These are phyloP conservation scores for Hanseniaspora occidentalis DNA, from an alignment of 805 yeast species.

Conservation along the genomic window DNA sequence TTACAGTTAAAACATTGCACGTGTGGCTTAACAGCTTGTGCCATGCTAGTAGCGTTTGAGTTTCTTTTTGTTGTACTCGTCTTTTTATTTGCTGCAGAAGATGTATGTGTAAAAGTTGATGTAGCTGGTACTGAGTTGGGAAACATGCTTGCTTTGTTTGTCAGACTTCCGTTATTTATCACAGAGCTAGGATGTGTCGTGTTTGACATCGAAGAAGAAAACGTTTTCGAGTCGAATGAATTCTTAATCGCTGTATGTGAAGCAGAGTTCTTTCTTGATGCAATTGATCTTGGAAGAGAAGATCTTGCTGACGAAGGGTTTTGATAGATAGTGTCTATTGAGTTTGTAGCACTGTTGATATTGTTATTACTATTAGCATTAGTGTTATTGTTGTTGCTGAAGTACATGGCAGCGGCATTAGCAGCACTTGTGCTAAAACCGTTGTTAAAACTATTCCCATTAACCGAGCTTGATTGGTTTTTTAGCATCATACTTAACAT, in stretches of 20 bases:
- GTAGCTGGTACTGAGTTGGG: neutral
- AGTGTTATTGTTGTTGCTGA: slow-evolving; percentile 2
- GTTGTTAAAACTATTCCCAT: no score
- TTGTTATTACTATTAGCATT: slow-evolving; percentile 1
- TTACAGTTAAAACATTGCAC: slow-evolving; percentile 74
- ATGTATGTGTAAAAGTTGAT: neutral
- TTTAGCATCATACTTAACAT: neutral
- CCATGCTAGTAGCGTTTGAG: neutral
- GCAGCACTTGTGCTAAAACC: neutral
- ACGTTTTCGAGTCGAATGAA: neutral
- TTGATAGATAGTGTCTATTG: neutral
- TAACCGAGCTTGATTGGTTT: no score
- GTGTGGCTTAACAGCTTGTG: slow-evolving; percentile 18
- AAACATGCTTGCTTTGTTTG: neutral
- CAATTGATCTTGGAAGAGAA: neutral
- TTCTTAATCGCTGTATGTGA: neutral
- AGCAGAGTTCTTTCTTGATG: neutral
- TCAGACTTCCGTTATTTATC: neutral
- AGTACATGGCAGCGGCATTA: neutral
- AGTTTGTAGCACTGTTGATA: neutral
- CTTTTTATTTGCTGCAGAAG: neutral
- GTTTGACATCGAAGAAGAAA: neutral
- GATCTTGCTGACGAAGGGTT: neutral
- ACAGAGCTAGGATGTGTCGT: neutral
- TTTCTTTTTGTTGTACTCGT: neutral